Percentiles rank a stretch among this genome's conserved stretches.
These are phyloP conservation scores for Podospora fimiseda DNA, from an alignment of 495 filamentous ascomycete species.

Conservation along the genomic window DNA sequence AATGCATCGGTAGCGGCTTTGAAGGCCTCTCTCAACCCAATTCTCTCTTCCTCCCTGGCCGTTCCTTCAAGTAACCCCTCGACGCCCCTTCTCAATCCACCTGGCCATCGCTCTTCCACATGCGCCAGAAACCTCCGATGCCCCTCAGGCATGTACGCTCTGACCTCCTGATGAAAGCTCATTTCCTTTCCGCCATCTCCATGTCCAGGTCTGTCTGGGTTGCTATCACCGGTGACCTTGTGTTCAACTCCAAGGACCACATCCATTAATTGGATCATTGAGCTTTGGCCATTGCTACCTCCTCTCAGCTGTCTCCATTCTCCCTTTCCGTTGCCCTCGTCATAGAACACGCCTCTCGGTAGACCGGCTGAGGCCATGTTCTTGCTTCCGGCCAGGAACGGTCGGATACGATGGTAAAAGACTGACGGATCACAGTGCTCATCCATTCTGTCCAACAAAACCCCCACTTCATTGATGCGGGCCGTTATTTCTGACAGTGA, in stretches of 20 bases:
- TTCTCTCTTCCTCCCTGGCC: conserved; percentile 55
- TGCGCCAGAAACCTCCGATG: conserved; percentile 78
- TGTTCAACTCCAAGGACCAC: conserved; percentile 87
- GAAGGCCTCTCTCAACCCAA: conserved; percentile 60
- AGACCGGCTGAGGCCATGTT: conserved; percentile 92
- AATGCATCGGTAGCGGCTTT: conserved; percentile 79
- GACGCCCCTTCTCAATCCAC: conserved; percentile 15
- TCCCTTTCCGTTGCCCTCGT: conserved; percentile 60
- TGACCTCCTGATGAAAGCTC: conserved; percentile 88
- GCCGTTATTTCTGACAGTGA: conserved; percentile 61
- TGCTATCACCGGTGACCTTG: conserved; percentile 64
- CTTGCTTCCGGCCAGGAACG: conserved; percentile 90
- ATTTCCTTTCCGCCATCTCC: conserved; percentile 66
- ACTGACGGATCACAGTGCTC: conserved; percentile 85
- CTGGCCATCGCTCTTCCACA: conserved; percentile 48
- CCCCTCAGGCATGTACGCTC: conserved; percentile 82
- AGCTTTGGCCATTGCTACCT: conserved; percentile 93
- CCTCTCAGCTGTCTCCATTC: conserved; percentile 75
- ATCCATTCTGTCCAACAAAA: conserved; percentile 71
- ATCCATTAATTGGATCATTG: conserved; percentile 91
- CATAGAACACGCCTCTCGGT: conserved; percentile 79
- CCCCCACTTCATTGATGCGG: conserved; percentile 63
- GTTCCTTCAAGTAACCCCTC: conserved; percentile 31
- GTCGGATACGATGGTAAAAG: conserved; percentile 89
- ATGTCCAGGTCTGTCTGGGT: conserved; percentile 55